Evolutionary conservation across 2,329 filamentous ascomycete genomes (phyloP).

Genomic region (Colletotrichum echinochloae): DNA sequence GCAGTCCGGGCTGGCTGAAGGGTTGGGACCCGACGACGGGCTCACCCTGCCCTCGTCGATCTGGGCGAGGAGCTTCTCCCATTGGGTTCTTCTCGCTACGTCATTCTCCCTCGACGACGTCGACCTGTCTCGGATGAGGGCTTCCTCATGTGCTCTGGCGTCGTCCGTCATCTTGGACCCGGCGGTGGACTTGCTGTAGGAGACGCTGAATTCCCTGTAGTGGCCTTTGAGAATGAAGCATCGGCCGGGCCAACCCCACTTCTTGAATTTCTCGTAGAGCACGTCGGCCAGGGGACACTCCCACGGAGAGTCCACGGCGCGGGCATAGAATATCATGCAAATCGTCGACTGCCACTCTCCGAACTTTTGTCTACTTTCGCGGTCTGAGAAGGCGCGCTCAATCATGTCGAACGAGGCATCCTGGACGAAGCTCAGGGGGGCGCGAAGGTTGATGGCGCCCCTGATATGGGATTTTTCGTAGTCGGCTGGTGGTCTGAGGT

Average conservation of each 20-base stretch:
- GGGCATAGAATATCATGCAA: constrained; percentile 66
- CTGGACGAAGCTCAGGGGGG: constrained; percentile 61
- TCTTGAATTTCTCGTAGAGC: constrained; percentile 58
- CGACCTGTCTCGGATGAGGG: constrained; percentile 4
- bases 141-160: constrained; percentile 55
- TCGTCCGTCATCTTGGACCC: constrained; percentile 56
- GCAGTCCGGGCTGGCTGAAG: constrained; percentile 49
- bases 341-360: constrained; percentile 59
- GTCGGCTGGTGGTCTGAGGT: constrained; percentile 60
- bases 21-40: constrained; percentile 11
- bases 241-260: constrained; percentile 62
- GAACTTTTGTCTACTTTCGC: constrained; percentile 60
- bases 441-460: constrained; percentile 64
- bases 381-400: constrained; percentile 62
- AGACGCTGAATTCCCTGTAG: constrained; percentile 66
- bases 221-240: constrained; percentile 68
- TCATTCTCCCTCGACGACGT: constrained; percentile 10
- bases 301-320: constrained; percentile 61
- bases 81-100: constrained; percentile 26
- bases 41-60: constrained; percentile 35
- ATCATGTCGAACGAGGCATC: constrained; percentile 63
- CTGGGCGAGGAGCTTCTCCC: constrained; percentile 26
- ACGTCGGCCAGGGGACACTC: constrained; percentile 63
- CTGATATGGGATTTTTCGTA: constrained; percentile 65
- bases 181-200: constrained; percentile 64